These are phyloP conservation scores for Trametes cingulata DNA, from an alignment of 768 basidiomycete species.

Conservation along the genomic window DNA sequence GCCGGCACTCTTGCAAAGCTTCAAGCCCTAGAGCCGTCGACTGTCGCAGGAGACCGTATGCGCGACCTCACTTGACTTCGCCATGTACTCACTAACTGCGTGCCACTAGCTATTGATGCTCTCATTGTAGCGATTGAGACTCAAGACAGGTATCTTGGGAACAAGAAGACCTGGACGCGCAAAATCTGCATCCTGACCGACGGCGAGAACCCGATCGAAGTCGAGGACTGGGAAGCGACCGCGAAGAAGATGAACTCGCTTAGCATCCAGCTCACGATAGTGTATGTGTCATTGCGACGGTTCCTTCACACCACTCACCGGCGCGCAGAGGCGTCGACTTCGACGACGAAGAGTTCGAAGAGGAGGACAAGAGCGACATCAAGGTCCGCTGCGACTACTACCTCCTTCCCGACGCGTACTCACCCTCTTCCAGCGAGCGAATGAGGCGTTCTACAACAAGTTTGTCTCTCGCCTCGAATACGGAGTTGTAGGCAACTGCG, in stretches of 20 bases:
- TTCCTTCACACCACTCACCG: constrained; percentile 1
- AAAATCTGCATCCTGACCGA: constrained; percentile 86
- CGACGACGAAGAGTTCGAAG: constrained; percentile 70
- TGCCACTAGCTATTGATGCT: constrained; percentile 87
- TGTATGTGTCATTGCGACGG: constrained; percentile 50
- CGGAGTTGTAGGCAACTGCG: constrained; percentile 66
- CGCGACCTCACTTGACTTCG: constrained; percentile 8
- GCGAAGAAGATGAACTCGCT: constrained; percentile 62
- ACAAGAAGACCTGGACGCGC: constrained; percentile 82
- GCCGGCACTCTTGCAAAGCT: constrained; percentile 65
- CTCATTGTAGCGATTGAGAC: constrained; percentile 86
- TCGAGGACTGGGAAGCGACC: constrained; percentile 75
- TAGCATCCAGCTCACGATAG: constrained; percentile 60
- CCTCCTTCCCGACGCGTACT: neutral
- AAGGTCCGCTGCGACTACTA: constrained; percentile 55
- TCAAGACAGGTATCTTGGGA: constrained; percentile 63
- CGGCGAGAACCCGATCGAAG: constrained; percentile 71
- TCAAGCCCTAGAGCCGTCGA: constrained; percentile 57
- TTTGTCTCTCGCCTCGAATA: constrained; percentile 42
- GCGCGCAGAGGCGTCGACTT: constrained; percentile 80
- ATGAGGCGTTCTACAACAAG: constrained; percentile 71
- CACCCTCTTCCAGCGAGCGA: constrained; percentile 50
- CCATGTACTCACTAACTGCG: too few species aligned
- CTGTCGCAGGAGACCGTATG: constrained; percentile 66
- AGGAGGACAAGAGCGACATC: constrained; percentile 66